Base-by-base conservation (phyloP, 352 stramenopile genomes). In the Globisporangium nodosum region DNA sequence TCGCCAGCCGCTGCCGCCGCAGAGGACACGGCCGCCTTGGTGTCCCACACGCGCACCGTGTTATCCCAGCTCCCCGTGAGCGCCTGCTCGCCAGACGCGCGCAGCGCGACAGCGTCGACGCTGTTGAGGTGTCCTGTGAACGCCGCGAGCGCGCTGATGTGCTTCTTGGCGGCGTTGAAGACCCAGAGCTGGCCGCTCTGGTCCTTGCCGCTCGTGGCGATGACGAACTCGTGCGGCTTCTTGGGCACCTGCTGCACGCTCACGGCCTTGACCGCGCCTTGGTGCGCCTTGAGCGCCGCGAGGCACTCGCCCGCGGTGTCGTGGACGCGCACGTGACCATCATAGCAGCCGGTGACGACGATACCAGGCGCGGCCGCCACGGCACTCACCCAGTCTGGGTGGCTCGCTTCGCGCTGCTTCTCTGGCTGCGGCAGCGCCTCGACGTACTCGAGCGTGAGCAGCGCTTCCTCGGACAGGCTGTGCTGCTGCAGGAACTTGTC, bases 381-480 rank as follows among this genome's bases (percentile, higher is more conserved):
- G 30, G 86, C 80, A 63, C 86, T 91, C 58, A 96, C 84, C 88
- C 88, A 96, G 59, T 96, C 88, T 16, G 86, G 87, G 61, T 94
- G 82, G 50, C 85, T 78, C 12, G 69, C 78, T 40, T 76, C 66
- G 27, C 80, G 75, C 52, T 87, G 71, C 57, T 85, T 71, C 66
- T 87, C 72, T 0, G 88, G 88, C 51, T 92, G 76, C 3, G 80
- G 71, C 21, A 95, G 65, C 40, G 88, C 85, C 50, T 94, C 81
- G 53, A 95, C 76, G 67, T 96, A 96, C 69, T 96, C 86, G 61
- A 96, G 83, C 52, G 83, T 92, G 13, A 96, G 65, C 43, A 95
- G 66, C 30, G 84, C 72, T 63, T 96, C 88, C 64, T 92, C 85
- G 20, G 82, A 92, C 11, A 90, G 63, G 39, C 65, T 58, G 47